Percentiles rank a stretch among this genome's conserved stretches.
Conservation (phyloP, 495 filamentous ascomycete species). For the Niebla homalea region DNA sequence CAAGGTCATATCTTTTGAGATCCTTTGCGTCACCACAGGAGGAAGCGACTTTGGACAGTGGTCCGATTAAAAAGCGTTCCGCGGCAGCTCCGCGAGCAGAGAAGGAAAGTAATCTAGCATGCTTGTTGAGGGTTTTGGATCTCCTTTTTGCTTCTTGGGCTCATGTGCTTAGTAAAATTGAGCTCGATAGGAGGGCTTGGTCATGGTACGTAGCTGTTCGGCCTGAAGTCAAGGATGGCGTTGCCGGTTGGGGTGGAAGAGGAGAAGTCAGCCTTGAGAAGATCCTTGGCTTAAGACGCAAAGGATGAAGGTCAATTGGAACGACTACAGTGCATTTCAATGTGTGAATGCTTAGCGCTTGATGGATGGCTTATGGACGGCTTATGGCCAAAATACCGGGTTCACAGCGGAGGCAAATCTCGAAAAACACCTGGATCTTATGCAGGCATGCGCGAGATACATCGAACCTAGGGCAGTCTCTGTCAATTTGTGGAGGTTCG, state of each 20-base stretch:
- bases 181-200: slow-evolving; percentile 67
- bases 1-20: slow-evolving; percentile 29
- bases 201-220: slow-evolving; percentile 64
- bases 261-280: slow-evolving; percentile 50
- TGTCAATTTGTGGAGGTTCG: too few species aligned
- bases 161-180: slow-evolving; percentile 35
- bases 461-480: too few species aligned
- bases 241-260: slow-evolving; percentile 70
- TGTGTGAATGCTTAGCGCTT: too few species aligned
- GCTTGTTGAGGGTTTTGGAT: slow-evolving; percentile 53
- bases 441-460: too few species aligned
- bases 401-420: too few species aligned
- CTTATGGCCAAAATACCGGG: too few species aligned
- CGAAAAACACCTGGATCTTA: too few species aligned
- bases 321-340: too few species aligned
- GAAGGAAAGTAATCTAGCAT: slow-evolving; percentile 51
- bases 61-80: slow-evolving; percentile 9
- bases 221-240: slow-evolving; percentile 57
- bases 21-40: slow-evolving; percentile 19
- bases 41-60: neutral
- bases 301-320: slow-evolving; percentile 11
- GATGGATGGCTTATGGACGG: too few species aligned
- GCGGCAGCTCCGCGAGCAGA: slow-evolving; percentile 33
- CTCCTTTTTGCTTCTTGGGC: slow-evolving; percentile 60
- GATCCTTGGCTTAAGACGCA: slow-evolving; percentile 50